Evolutionary conservation across 2,329 filamentous ascomycete species (phyloP).

Genomic region (Fusarium napiforme): DNA sequence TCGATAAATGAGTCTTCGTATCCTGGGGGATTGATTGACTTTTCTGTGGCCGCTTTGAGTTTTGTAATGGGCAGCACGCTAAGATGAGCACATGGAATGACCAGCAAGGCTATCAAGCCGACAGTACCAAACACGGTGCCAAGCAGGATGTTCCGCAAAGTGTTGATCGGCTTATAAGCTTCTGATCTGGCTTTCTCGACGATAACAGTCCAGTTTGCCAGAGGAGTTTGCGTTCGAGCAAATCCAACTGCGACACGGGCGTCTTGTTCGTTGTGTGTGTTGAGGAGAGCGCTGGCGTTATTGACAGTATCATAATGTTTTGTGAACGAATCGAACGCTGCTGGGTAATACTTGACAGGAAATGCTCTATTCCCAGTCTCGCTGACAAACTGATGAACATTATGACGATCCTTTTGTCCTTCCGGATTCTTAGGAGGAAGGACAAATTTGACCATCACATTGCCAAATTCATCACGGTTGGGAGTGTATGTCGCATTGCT

Average conservation of each 20-base stretch:
- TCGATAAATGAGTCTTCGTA: slow-evolving; percentile 62
- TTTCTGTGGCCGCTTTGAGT: slow-evolving; percentile 79
- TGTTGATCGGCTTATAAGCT: slow-evolving; percentile 79
- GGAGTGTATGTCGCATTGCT: slow-evolving; percentile 60
- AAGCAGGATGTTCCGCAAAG: slow-evolving; percentile 81
- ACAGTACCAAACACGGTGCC: slow-evolving; percentile 87
- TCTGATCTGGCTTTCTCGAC: slow-evolving; percentile 81
- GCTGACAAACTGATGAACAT: slow-evolving; percentile 44
- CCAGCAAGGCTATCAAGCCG: slow-evolving; percentile 75
- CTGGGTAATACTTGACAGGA: slow-evolving; percentile 69
- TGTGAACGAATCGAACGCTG: slow-evolving; percentile 70
- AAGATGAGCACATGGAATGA: slow-evolving; percentile 83
- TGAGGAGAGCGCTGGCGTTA: slow-evolving; percentile 75
- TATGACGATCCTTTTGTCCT: slow-evolving; percentile 61
- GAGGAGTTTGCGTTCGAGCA: slow-evolving; percentile 71
- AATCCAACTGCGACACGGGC: slow-evolving; percentile 81
- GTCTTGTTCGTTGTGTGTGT: slow-evolving; percentile 78
- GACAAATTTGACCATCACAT: slow-evolving; percentile 66
- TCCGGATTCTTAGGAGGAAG: slow-evolving; percentile 62
- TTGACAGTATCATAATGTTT: slow-evolving; percentile 62
- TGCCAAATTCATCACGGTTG: slow-evolving; percentile 51
- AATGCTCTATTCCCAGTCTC: slow-evolving; percentile 65
- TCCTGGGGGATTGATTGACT: slow-evolving; percentile 74
- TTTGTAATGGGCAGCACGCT: slow-evolving; percentile 83
- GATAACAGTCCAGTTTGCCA: slow-evolving; percentile 85